Base-by-base conservation (phyloP, 2,329 filamentous ascomycete species). In the Talaromyces sp. region DNA sequence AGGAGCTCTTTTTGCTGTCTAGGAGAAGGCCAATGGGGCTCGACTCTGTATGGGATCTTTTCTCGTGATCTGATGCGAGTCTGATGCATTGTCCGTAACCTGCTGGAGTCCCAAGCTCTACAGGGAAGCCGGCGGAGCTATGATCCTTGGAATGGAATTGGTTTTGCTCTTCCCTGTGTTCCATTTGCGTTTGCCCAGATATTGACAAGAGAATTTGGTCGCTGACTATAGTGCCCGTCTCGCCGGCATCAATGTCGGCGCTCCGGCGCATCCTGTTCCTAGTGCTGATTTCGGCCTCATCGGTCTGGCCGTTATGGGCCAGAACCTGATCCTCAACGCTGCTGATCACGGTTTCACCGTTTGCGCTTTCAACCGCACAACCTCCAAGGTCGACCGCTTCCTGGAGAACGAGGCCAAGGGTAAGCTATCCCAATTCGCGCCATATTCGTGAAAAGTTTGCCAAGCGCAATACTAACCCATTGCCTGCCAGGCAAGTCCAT, bases 331-430 rank as follows among this genome's bases (percentile, higher is more conserved):
- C 76, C 79, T 94, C 72, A 94, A 94, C 78, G 90, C 88, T 80
- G 90, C 90, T 69, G 90, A 94, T 77, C 86, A 93, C 70, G 89
- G 92, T 72, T 97, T 95, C 86, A 97, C 91, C 75, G 90, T 99
- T 72, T 89, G 93, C 79, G 94, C 93, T 67, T 99, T 89, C 87
- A 99, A 99, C 88, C 90, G 94, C 79, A 99, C 94, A 68, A 90
- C 97, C 68, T 86, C 91, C 79, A 99, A 99, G 87, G 94, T 99
- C 77, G 92, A 97, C 82, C 84, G 84, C 68, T 96, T 96, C 86
- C 80, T 96, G 66, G 87, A 82, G 64, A 93, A 96, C 79, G 89
- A 93, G 81, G 90, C 90, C 75, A 91, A 93, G 84, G 90, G 82
- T 83, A 70, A 67, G 77, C 56, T 29, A 39, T 32, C 47, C n/a